These are phyloP conservation scores for Onygenales sp. DNA, from an alignment of 2,329 filamentous ascomycete genomes.

Conservation along the genomic window DNA sequence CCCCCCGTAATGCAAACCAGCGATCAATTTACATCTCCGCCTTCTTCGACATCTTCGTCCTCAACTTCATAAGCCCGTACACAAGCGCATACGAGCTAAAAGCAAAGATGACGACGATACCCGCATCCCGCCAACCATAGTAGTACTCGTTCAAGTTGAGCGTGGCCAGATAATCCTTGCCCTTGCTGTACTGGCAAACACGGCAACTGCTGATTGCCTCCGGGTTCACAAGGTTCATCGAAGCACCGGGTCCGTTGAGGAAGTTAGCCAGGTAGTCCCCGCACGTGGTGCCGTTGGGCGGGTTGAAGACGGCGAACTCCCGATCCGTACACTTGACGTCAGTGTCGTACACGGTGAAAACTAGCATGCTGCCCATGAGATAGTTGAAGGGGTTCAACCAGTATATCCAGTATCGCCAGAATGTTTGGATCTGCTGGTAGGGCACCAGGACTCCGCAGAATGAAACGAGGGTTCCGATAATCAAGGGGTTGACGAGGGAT, in stretches of 20 bases:
- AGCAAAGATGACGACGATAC: constrained; percentile 48
- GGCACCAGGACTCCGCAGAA: constrained; percentile 66
- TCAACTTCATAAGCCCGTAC: constrained; percentile 30
- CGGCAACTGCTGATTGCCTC: constrained; percentile 45
- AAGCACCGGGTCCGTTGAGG: constrained; percentile 33
- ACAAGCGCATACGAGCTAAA: constrained; percentile 45
- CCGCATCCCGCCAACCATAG: constrained; percentile 59
- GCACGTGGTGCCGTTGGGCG: constrained; percentile 42
- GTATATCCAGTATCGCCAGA: constrained; percentile 61
- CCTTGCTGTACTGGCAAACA: constrained; percentile 52
- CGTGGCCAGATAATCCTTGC: constrained; percentile 50
- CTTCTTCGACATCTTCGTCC: constrained; percentile 29
- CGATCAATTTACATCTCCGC: constrained; percentile 16
- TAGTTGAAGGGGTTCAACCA: constrained; percentile 55
- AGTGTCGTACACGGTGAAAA: constrained; percentile 41
- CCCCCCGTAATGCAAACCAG: neutral
- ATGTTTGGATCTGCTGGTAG: constrained; percentile 51
- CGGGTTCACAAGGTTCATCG: constrained; percentile 50
- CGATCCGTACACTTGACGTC: constrained; percentile 37
- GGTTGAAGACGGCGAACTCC: constrained; percentile 42
- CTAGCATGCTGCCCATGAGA: constrained; percentile 47
- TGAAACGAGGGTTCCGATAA: constrained; percentile 60
- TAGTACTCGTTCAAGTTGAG: constrained; percentile 53
- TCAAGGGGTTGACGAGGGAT: constrained; percentile 64
- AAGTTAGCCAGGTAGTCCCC: constrained; percentile 48